A percentile compares a stretch with the other conserved stretches of the same genome.
Evolutionary conservation across 2,329 filamentous ascomycete species (phyloP).

Genomic region (Geosmithia morbida): DNA sequence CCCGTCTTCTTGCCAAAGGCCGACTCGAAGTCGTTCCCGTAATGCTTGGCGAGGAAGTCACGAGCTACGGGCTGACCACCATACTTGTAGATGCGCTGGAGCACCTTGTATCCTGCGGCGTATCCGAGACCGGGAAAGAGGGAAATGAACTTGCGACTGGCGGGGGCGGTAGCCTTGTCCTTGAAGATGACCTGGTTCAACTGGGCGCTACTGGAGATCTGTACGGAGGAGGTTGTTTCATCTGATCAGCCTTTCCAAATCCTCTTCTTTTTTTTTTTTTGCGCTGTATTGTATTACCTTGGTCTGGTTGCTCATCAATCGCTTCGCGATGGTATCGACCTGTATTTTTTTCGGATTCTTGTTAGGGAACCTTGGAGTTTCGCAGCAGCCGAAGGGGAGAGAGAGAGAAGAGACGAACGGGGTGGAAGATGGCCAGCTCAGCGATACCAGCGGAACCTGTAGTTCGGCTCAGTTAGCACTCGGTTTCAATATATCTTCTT

Average conservation of each 20-base stretch:
- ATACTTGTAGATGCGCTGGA: constrained; percentile 98
- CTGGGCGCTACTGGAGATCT: constrained; percentile 30
- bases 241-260: neutral
- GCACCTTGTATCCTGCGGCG: constrained; percentile 92
- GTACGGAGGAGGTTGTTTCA: neutral
- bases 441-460: constrained; percentile 83
- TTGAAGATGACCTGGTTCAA: constrained; percentile 91
- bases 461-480: neutral
- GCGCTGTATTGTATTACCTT: constrained; percentile 29
- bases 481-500: neutral
- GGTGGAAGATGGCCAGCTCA: constrained; percentile 86
- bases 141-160: constrained; percentile 73
- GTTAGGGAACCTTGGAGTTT: neutral
- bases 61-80: constrained; percentile 91
- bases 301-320: constrained; percentile 95
- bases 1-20: constrained; percentile 94
- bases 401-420: constrained; percentile 34
- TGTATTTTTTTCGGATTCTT: constrained; percentile 15
- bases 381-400: neutral
- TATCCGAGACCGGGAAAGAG: constrained; percentile 96
- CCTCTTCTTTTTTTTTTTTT: neutral
- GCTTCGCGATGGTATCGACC: constrained; percentile 98
- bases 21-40: constrained; percentile 70
- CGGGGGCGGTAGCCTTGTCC: constrained; percentile 61
- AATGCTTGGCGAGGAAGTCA: constrained; percentile 71